Base-by-base conservation (phyloP, 331 rosid genomes). In the Rosa hybrid region DNA sequence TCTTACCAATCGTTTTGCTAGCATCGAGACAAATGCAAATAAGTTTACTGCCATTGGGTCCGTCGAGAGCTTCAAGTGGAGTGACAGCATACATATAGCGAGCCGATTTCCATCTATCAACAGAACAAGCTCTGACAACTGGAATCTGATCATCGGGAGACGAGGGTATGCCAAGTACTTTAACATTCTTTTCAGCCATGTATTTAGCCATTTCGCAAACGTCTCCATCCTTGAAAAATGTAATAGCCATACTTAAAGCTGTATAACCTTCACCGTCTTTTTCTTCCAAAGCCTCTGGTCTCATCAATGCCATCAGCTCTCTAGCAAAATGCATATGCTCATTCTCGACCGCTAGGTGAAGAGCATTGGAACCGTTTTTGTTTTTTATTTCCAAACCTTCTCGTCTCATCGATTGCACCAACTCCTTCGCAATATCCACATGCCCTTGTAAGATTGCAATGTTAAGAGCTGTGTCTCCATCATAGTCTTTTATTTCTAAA, bases 391-490 rank as follows among this genome's bases (percentile, higher is more conserved):
- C 49, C 10, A 68, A 17, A 68, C 25, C 49, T 10, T 68, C 49
- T 38, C 16, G 16, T 68, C 72, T 67, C 48, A 34, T 65, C 8
- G 14, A 14, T 6, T 16, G n/a, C 4, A 16, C 10, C 46, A 65
- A 34, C 8, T 2, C 71, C 16, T 14, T 65, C n/a, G 14, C 71
- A 14, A 14, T 14, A 30, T 30, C 18, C 17, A 12, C 1, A 4
- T 11, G 12, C 17, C 41, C 18, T 0, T 1, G 0, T 0, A 0
- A 0, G 68, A 21, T 2, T 4, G 68, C 68, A 9, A 16, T 1
- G 21, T 7, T 45, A 39, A 68, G 72, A 39, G 72, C 72, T 0
- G 2, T 68, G 6, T 2, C 2, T 1, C 68, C 42, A 0, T 6
- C 4, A 3, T 0, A 0, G 8, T 62, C 17, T 25, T 23, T 62